Conservation (phyloP, 352 stramenopile genomes). For the Blastocystis sp. region DNA sequence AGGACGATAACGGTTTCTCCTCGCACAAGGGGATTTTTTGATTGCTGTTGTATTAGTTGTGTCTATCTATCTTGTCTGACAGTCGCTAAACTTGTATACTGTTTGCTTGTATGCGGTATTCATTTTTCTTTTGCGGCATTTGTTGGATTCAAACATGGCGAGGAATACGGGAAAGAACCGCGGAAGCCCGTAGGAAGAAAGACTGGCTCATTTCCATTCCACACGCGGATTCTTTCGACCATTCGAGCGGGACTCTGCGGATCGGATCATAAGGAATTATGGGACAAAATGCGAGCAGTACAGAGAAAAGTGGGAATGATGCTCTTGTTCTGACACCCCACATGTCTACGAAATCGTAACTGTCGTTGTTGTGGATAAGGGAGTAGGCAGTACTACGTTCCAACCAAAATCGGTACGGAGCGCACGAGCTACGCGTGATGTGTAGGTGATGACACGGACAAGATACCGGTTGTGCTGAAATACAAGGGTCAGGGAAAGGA, state of each 20-base stretch:
- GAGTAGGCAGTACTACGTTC: slow-evolving; percentile 26
- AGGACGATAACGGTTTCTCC: too few species aligned
- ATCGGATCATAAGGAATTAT: neutral
- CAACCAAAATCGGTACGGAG: slow-evolving; percentile 35
- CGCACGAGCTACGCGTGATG: neutral
- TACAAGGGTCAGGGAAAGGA: slow-evolving; percentile 62
- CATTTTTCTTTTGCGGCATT: too few species aligned
- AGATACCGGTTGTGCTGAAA: slow-evolving; percentile 60
- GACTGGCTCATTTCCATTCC: neutral
- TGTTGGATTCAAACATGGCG: too few species aligned
- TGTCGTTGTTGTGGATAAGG: too few species aligned
- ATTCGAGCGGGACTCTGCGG: neutral
- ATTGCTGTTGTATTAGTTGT: too few species aligned
- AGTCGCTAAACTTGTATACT: too few species aligned
- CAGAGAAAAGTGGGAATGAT: slow-evolving; percentile 41
- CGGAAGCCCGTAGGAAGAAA: neutral
- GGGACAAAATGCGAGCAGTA: slow-evolving; percentile 70
- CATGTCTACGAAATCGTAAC: slow-evolving; percentile 62
- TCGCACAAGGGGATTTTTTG: too few species aligned
- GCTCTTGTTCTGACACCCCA: slow-evolving; percentile 39
- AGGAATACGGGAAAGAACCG: neutral
- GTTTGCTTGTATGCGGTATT: too few species aligned
- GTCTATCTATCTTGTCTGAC: too few species aligned
- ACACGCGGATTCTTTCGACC: neutral
- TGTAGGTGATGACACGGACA: slow-evolving; percentile 48